Evolutionary conservation across 805 yeast genomes (phyloP).

Genomic region (Candida incommunis): DNA sequence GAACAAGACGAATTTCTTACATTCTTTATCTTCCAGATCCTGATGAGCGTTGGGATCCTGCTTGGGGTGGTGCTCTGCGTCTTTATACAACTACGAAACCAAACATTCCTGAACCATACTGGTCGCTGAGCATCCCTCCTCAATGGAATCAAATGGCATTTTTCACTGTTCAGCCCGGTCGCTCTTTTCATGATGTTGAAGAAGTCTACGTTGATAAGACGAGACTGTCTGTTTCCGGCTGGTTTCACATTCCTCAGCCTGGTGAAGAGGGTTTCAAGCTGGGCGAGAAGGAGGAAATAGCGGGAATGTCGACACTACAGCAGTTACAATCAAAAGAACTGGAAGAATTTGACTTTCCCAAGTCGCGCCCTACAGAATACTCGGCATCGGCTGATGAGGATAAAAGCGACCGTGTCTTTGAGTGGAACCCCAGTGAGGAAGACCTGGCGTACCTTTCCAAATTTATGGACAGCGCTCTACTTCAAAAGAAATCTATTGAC

Average conservation of each 20-base stretch:
- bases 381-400: slow-evolving; percentile 3
- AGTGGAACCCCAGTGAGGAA: slow-evolving; percentile 17
- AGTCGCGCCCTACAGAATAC: slow-evolving; percentile 19
- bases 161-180: slow-evolving; percentile 91
- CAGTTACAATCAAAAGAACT: slow-evolving; percentile 64
- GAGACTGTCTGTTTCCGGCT: slow-evolving; percentile 87
- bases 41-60: slow-evolving; percentile 73
- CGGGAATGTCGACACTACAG: slow-evolving; percentile 62
- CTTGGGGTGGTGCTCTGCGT: slow-evolving; percentile 87
- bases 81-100: slow-evolving; percentile 76
- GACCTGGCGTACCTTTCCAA: slow-evolving; percentile 38
- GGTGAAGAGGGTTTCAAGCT: slow-evolving; percentile 78
- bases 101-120: slow-evolving; percentile 80
- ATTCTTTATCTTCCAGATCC: slow-evolving; percentile 91
- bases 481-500: slow-evolving; percentile 21
- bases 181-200: slow-evolving; percentile 95
- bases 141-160: slow-evolving; percentile 94
- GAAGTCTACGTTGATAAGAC: slow-evolving; percentile 88
- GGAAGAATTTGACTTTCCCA: slow-evolving; percentile 73
- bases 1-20: slow-evolving; percentile 84
- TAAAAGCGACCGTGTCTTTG: too few relatives aligned
- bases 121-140: slow-evolving; percentile 57
- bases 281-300: slow-evolving; percentile 72
- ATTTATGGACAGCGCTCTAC: slow-evolving; percentile 42
- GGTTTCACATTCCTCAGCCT: slow-evolving; percentile 95